phyloP scores from a whole-genome alignment of 257 asterid species.

The Rehmannia glutinosa region DNA sequence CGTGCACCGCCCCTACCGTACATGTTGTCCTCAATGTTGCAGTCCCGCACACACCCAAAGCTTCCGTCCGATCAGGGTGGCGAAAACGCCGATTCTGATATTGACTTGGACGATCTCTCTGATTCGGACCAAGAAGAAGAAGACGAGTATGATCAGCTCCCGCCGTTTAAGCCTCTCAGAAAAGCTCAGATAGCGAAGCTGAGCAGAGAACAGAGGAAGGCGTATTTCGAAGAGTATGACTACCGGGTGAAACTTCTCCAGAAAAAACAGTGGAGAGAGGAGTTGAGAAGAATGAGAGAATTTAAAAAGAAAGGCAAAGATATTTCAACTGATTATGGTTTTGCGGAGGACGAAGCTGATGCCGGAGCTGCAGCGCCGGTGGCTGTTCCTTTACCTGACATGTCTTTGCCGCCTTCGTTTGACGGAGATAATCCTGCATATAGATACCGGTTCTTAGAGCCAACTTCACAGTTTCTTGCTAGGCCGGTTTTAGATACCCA shows the following conservation, averaged over 20 bases:
- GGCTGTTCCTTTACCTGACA: constrained; percentile 95
- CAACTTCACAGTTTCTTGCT: constrained; percentile 92
- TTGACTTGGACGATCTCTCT: constrained; percentile 80
- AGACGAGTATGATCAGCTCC: constrained; percentile 96
- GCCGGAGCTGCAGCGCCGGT: constrained; percentile 84
- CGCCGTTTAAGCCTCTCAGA: constrained; percentile 89
- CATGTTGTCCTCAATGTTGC: constrained; percentile 90
- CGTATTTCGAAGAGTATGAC: constrained; percentile 89
- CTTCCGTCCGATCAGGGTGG: constrained; percentile 80
- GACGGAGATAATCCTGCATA: constrained; percentile 79
- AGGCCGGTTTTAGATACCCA: constrained; percentile 92
- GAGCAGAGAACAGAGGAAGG: constrained; percentile 73
- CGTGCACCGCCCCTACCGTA: constrained; percentile 95
- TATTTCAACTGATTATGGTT: constrained; percentile 35
- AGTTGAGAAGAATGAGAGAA: constrained; percentile 71
- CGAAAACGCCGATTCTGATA: constrained; percentile 73
- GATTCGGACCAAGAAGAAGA: constrained; percentile 79
- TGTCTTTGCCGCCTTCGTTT: constrained; percentile 88
- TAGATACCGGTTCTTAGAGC: constrained; percentile 88
- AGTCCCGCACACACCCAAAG: constrained; percentile 87
- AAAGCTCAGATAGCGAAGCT: constrained; percentile 70
- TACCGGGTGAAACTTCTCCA: constrained; percentile 93
- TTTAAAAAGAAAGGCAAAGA: constrained; percentile 59
- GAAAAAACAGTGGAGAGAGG: constrained; percentile 90
- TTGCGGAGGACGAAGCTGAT: constrained; percentile 68